phyloP scores from a whole-genome alignment of 2,329 filamentous ascomycete genomes.

The Monosporascus cannonballus region DNA sequence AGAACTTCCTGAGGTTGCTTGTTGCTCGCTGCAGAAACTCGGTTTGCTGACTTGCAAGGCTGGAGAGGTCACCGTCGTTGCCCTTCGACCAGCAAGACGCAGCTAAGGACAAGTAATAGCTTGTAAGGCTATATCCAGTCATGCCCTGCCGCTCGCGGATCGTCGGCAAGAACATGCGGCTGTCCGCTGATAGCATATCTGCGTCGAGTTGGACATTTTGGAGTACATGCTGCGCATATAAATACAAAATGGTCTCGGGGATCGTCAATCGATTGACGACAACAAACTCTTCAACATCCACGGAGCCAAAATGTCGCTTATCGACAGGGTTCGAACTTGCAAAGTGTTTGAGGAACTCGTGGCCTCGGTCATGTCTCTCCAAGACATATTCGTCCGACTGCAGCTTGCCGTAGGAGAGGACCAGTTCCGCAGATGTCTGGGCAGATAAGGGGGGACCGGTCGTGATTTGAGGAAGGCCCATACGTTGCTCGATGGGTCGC shows the following conservation, averaged over 20 bases:
- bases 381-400: slow-evolving; percentile 27
- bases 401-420: slow-evolving; percentile 25
- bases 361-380: slow-evolving; percentile 29
- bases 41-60: not conserved
- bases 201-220: slow-evolving; percentile 22
- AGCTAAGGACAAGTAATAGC: not conserved
- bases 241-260: slow-evolving; percentile 19
- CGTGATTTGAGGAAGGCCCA: slow-evolving; percentile 30
- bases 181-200: slow-evolving; percentile 5
- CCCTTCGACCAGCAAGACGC: not conserved
- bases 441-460: slow-evolving; percentile 23
- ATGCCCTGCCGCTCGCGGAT: not conserved
- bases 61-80: not conserved
- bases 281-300: slow-evolving; percentile 15
- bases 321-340: slow-evolving; percentile 27
- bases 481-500: slow-evolving; percentile 22
- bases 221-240: slow-evolving; percentile 23
- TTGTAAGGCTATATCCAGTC: not conserved
- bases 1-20: not conserved
- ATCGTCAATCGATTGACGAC: slow-evolving; percentile 21
- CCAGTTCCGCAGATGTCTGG: slow-evolving; percentile 27
- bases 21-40: not conserved
- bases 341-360: slow-evolving; percentile 25
- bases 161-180: not conserved
- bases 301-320: slow-evolving; percentile 10